phyloP scores from a whole-genome alignment of 2,329 filamentous ascomycete genomes.

The Juglanconis juglandina region DNA sequence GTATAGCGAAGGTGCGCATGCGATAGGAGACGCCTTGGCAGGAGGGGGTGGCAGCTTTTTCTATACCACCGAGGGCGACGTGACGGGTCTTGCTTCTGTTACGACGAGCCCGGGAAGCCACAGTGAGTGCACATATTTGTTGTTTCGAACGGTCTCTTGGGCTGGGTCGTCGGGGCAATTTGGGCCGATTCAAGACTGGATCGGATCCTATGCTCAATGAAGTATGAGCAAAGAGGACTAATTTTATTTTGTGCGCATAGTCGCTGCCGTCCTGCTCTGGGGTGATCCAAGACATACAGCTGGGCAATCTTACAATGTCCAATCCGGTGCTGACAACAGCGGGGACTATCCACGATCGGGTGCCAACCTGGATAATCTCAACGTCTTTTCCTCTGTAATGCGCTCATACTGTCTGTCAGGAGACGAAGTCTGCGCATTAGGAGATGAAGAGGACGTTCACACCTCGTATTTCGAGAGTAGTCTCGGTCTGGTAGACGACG shows the following conservation, averaged over 20 bases:
- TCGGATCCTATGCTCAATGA: too few relatives aligned
- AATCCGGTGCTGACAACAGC: background rate
- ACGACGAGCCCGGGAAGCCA: too few relatives aligned
- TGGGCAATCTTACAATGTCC: conserved; percentile 4
- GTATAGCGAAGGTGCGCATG: conserved; percentile 3
- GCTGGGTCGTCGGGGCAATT: background rate
- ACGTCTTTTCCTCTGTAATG: conserved; percentile 2
- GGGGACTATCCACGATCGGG: background rate
- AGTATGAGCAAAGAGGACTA: background rate
- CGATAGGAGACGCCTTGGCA: background rate
- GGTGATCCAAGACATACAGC: conserved; percentile 3
- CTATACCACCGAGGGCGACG: too few relatives aligned
- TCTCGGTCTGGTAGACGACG: too few relatives aligned
- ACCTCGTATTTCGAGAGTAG: too few relatives aligned
- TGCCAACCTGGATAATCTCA: background rate
- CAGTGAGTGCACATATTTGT: background rate
- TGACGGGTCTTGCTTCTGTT: too few relatives aligned
- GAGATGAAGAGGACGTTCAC: background rate
- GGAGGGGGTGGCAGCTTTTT: background rate
- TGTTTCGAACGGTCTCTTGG: background rate
- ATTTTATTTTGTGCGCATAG: background rate
- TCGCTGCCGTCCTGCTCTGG: conserved; percentile 3
- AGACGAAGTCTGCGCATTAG: conserved; percentile 2
- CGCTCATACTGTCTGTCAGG: background rate
- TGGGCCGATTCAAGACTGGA: too few relatives aligned